These are phyloP conservation scores for Moniliella sp. DNA, from an alignment of 1,284 basidiomycete genomes.

Conservation along the genomic window DNA sequence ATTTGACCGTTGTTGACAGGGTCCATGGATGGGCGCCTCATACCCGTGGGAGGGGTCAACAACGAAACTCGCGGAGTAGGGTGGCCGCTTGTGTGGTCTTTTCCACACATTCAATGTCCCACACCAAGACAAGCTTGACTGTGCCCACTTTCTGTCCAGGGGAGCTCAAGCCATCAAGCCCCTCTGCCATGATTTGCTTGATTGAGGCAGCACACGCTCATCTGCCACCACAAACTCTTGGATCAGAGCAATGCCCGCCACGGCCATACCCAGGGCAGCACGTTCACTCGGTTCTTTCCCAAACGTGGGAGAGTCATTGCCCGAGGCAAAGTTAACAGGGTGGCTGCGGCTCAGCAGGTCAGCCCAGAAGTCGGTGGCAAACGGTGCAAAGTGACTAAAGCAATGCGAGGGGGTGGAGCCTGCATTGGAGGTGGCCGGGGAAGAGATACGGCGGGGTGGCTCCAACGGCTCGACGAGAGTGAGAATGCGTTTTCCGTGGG, in stretches of 20 bases:
- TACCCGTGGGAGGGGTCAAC: too few relatives aligned
- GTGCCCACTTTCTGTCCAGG: conserved; percentile 32
- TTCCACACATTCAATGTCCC: conserved; percentile 34
- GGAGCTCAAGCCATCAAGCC: too few relatives aligned
- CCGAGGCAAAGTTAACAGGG: conserved; percentile 20
- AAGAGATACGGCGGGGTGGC: conserved; percentile 18
- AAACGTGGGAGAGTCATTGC: conserved; percentile 17
- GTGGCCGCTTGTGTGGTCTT: too few relatives aligned
- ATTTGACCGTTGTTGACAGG: too few relatives aligned
- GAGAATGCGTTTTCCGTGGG: conserved; percentile 30
- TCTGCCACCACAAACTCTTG: conserved; percentile 35
- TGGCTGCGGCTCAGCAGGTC: conserved; percentile 31
- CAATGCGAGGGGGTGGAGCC: conserved; percentile 2
- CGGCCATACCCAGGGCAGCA: conserved; percentile 26
- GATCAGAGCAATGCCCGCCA: conserved; percentile 30
- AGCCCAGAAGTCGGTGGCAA: conserved; percentile 33
- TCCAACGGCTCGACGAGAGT: conserved; percentile 29
- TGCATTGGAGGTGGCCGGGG: too few relatives aligned
- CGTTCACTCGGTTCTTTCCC: conserved; percentile 30
- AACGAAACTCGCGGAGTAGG: too few relatives aligned
- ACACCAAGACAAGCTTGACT: conserved; percentile 34
- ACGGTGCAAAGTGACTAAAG: conserved; percentile 30
- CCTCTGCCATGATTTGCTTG: too few relatives aligned
- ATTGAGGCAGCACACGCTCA: too few relatives aligned
- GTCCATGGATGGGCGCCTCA: too few relatives aligned